Base-by-base conservation (phyloP, 2,329 filamentous ascomycete species). In the Aureobasidium lini region DNA sequence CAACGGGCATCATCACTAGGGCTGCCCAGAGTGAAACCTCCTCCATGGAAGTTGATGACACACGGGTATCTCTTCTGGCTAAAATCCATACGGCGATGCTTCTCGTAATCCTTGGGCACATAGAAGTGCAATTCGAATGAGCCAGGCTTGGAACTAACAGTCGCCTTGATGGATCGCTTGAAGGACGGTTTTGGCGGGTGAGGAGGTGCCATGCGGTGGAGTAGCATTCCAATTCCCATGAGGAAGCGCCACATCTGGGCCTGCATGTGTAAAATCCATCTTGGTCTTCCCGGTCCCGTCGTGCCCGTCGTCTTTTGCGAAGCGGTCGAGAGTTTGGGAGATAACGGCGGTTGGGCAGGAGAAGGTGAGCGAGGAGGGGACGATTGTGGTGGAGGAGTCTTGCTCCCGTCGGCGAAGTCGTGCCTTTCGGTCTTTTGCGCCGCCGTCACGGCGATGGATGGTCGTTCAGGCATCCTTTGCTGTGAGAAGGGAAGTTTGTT, bases 211-310 rank as follows among this genome's bases (percentile, higher is more conserved):
- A 85, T 73, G 58, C 79, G 81, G 69, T 90, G 86, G 40, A 89
- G 74, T 61, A 81, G 76, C 85, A 89, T 88, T 67, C 85, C 86
- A 60, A 88, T 79, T 60, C 77, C 78, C 81, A 88, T 88, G 43
- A 89, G 76, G 59, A 81, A 78, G 56, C 87, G 80, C 85, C 85
- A 88, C 69, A 85, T 80, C 31, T 78, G 73, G 48, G 87, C 86
- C 69, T 87, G 81, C 56, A 85, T 65, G 59, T 81, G 79, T 10
- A 89, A 79, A 67, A 83, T 79, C 77, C 81, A 83, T 72, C 85
- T 9, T 13, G 50, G 37, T 11, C 50, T 37, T 1, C 10, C 23
- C 3, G 36, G 37, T 7, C 6, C 39, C 23, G 37, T 23, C 23
- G 23, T 23, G 23, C 23, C 23, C 0, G 49, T 15, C 29, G 37